Evolutionary conservation across 371 early-diverging fungal genomes (phyloP).

Genomic region (Globomyces sp.): DNA sequence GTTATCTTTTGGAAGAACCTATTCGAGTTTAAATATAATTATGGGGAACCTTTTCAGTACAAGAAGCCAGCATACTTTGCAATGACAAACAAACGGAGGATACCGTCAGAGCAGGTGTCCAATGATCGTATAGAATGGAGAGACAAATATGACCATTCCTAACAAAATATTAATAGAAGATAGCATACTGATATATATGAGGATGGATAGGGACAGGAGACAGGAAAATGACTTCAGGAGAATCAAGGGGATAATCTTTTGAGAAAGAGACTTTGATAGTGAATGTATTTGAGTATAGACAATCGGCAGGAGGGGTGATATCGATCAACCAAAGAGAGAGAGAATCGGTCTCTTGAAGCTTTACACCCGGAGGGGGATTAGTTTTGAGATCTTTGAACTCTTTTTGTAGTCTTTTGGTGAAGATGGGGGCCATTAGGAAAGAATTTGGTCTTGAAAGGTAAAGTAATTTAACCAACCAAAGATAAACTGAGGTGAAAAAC

Average conservation of each 20-base stretch:
- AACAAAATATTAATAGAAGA: no score
- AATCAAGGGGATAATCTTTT: conserved; percentile 15
- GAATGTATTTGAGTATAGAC: no score
- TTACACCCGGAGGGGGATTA: no score
- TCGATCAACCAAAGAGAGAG: no score
- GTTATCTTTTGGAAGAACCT: background rate
- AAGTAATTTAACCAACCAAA: no score
- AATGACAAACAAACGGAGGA: conserved; percentile 91
- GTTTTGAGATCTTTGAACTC: no score
- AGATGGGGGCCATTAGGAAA: no score
- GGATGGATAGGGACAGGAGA: conserved; percentile 22
- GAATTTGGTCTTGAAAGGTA: no score
- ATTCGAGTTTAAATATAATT: background rate
- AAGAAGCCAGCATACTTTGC: conserved; percentile 87
- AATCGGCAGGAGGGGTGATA: no score
- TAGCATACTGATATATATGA: conserved; percentile 63
- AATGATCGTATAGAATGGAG: conserved; percentile 92
- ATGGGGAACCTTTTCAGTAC: conserved; percentile 62
- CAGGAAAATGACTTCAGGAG: conserved; percentile 17
- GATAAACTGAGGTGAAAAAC: no score
- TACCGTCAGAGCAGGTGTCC: conserved; percentile 95
- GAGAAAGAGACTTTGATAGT: background rate
- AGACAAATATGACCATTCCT: conserved; percentile 92
- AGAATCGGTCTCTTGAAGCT: no score
- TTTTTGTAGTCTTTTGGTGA: no score